Base-by-base conservation (phyloP, 306 rosid genomes). In the Arachis stenosperma region DNA sequence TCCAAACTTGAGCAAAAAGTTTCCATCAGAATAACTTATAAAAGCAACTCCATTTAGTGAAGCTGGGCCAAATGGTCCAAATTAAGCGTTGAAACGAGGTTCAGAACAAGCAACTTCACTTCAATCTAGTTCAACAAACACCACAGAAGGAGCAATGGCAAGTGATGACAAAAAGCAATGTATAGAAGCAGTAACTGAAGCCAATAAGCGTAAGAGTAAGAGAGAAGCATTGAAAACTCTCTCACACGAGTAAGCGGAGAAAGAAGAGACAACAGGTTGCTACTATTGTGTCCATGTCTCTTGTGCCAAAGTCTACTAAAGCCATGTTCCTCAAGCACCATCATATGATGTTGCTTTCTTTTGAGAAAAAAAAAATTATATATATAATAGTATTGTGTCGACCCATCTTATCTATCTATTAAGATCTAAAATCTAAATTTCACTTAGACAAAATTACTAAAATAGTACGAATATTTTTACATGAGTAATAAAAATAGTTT, bases 1-100 rank as follows among this genome's bases (percentile, higher is more conserved):
- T 78, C 84, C 81, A 78, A 81, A 72, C 86, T 85, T 88, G 73
- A 83, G 75, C 75, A 60, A 56, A 82, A 84, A 87, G 84, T 61
- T 65, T 78, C 50, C 68, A 75, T 10, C 13, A 81, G 61, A 81
- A 74, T 60, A 70, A 80, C 77, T 81, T 58, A 70, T 36, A 71
- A 61, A 75, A 75, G 74, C 15, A 64, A 63, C 81, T 4, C 77
- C 70, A 81, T 76, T 66, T 72, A 78, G 70, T 50, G 57, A 72
- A 71, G 27, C 27, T 1, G 85, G 77, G 75, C 53, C 65, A 85
- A 67, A 51, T 42, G 67, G 22, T 22, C 27, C 27, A 22, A 22
- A 22, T 22, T 22, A 22, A 22, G 27, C 27, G 27, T 68, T 68
- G 61, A 39, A 44, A 14, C 59, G 41, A 56, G 15, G 63, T 29